Conservation (phyloP, 306 rosid species). For the Amphicarpaea edgeworthii region DNA sequence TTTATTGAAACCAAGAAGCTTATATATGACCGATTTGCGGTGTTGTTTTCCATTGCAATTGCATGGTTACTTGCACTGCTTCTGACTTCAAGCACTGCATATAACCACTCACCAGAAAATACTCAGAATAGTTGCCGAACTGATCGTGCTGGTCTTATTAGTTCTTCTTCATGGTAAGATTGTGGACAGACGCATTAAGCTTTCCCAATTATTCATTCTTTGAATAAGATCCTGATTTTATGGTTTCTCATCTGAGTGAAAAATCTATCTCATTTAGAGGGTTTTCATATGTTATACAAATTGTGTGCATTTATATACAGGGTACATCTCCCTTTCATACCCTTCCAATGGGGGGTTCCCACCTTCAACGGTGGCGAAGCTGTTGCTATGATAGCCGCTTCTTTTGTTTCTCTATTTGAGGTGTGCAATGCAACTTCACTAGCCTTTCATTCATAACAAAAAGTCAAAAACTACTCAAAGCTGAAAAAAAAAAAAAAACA, state of each 20-base stretch:
- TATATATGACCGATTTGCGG: constrained; percentile 60
- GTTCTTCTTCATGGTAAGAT: constrained; percentile 68
- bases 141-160: constrained; percentile 77
- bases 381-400: constrained; percentile 86
- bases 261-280: neutral
- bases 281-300: neutral
- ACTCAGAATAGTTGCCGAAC: constrained; percentile 84
- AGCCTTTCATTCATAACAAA: neutral
- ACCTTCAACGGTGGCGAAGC: constrained; percentile 81
- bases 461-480: neutral
- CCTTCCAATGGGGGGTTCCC: constrained; percentile 94
- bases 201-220: neutral
- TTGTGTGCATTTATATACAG: constrained; percentile 52
- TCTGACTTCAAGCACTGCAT: constrained; percentile 68
- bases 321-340: constrained; percentile 70
- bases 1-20: constrained; percentile 50
- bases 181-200: neutral
- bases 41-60: constrained; percentile 62
- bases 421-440: constrained; percentile 41
- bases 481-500: neutral
- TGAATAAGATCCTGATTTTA: neutral
- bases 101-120: constrained; percentile 61
- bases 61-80: constrained; percentile 75
- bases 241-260: neutral
- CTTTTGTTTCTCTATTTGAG: constrained; percentile 85